A percentile compares a stretch with the other conserved stretches of the same genome.
Evolutionary conservation across 2,329 filamentous ascomycete genomes (phyloP).

Genomic region (Nemania sp.): DNA sequence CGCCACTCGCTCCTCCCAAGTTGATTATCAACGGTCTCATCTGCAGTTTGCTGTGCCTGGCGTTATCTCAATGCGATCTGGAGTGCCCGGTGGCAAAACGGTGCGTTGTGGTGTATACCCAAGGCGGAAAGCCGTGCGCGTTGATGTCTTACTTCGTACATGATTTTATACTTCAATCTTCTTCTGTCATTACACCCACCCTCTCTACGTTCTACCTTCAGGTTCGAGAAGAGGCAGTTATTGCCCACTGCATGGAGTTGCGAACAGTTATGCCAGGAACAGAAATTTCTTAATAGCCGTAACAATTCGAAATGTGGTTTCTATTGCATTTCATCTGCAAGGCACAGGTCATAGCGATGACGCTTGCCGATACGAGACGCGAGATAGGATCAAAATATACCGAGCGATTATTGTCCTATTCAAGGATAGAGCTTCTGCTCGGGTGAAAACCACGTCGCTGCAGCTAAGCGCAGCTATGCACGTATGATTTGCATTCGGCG

Average conservation of each 20-base stretch:
- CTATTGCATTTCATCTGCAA: slow-evolving; percentile 4
- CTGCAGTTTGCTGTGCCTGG: slow-evolving; percentile 2
- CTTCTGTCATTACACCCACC: too few species aligned
- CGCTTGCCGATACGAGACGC: not conserved
- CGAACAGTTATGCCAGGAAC: not conserved
- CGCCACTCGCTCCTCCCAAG: too few species aligned
- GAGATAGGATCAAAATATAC: not conserved
- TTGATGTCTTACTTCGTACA: too few species aligned
- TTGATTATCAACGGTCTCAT: too few species aligned
- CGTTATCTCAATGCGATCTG: not conserved
- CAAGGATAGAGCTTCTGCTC: not conserved
- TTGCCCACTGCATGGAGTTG: not conserved
- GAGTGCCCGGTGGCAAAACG: not conserved
- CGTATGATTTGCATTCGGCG: slow-evolving; percentile 18
- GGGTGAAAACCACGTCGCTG: not conserved
- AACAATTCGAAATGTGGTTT: too few species aligned
- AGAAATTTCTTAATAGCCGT: not conserved
- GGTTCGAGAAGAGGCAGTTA: not conserved
- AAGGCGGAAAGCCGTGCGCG: slow-evolving; percentile 6
- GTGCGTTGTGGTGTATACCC: slow-evolving; percentile 1
- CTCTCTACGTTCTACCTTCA: too few species aligned
- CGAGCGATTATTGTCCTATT: slow-evolving; percentile 1
- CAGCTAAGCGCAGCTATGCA: slow-evolving; percentile 14
- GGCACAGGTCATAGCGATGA: not conserved
- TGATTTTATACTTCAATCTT: too few species aligned